Base-by-base conservation (phyloP, 2,329 filamentous ascomycete genomes). In the Verticillium zaregamsianum region DNA sequence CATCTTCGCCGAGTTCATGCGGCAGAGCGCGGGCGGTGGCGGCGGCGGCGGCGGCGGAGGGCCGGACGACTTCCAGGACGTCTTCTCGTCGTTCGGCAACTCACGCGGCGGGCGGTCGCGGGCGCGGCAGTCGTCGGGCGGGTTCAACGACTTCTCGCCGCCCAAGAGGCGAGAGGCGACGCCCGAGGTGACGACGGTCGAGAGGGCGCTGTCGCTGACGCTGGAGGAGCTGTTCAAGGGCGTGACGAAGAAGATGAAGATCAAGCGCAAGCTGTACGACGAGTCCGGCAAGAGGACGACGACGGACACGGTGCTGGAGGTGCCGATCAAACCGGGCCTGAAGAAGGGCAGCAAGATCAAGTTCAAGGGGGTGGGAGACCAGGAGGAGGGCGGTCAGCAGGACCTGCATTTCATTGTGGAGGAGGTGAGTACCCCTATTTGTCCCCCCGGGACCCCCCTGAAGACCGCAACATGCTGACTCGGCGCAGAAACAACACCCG, bases 321-420 rank as follows among this genome's bases (percentile, higher is more conserved):
- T 98, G 59, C 92, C 93, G 56, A 97, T 99, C 79, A 98, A 97
- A 79, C 89, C 92, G 6, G 95, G 95, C 63, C 79, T 98, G 76
- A 97, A 98, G 79, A 93, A 96, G 69, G 95, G 95, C 33, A 96
- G 92, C 71, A 99, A 98, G 83, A 97, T 99, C 77, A 97, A 97
- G 78, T 99, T 97, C 73, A 91, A 91, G 72, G 93, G 94, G 52
- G 93, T 99, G n/a, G 95, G 95, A 12, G 95, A 99, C 76, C 93
- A 98, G 74, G 93, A 97, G 64, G 95, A 98, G 72, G 95, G 95
- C 52, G 94, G 94, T 15, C 91, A 93, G 63, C 95, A 99, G 75
- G 95, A 99, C 76, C 77, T 99, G 59, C 93, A 97, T 74, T 96
- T 99, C 70, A 90, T 99, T 62, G 86, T 99, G 25, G 90, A 93